Evolutionary conservation across 192 early-diverging fungal species (phyloP), one percentile per base, ranked within the genome.

Genomic region (Diversispora eburnea): DNA sequence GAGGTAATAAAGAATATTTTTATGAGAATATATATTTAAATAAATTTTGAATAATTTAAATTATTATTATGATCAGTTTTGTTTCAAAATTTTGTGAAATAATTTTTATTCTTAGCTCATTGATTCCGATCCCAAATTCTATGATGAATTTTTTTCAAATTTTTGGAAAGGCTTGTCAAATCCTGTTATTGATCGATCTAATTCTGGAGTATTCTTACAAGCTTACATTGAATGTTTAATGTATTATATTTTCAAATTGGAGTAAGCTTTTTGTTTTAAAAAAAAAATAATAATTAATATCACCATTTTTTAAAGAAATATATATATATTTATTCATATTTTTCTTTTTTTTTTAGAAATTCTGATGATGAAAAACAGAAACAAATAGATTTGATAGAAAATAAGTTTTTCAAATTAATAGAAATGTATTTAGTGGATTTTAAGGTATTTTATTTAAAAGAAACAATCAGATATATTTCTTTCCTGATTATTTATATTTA

Each of bases 221-320:
- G 78, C 89, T 8, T 91, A 90, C 75, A 41, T 78, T 47, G 91
- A 93, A 76, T 93, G 91, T 71, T 65, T 83, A 15, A 74, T 87
- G 13, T 92, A 84, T 63, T 83, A 88, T 74, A 78, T 82, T 39
- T 72, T 78, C 4, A 77, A 73, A 46, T 70, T 80, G 48, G 82
- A 81, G 83, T 83, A 67, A 70, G 76, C 48, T 33, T 45, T 8
- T 41, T 74, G 4, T 25, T 46, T 46, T 9, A 22, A 33, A 33
- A 33, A 33, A 33, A 33, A 33, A 33, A 33, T 33, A 33, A 33
- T 1, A 33, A 33, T 33, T 33, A 33, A 33, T 33, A 33, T 33
- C 25, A 33, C 41, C 49, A 7, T 64, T 33, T 68, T 19, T 5
- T 6, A 12, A 33, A 4, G 42, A 47, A 48, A 47, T 17, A 47